Base-by-base conservation (phyloP, 257 asterid genomes). In the Knoxia roxburghii region DNA sequence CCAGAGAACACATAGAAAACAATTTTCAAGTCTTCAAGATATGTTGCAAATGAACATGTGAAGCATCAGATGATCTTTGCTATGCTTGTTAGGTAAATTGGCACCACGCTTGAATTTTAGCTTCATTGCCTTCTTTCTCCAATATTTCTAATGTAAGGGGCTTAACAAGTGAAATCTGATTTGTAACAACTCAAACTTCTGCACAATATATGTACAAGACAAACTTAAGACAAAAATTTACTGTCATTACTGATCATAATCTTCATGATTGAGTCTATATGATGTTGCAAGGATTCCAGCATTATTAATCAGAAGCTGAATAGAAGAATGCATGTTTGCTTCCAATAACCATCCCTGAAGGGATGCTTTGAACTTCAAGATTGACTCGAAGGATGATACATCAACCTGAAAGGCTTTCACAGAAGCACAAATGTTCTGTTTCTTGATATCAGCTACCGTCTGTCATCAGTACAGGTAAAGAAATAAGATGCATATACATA, bases 241-340 rank as follows among this genome's bases (percentile, higher is more conserved):
- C 70, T 72, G 73, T 61, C 74, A 32, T 89, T 81, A 92, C 96
- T 79, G 71, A 74, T 92, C 97, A 64, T 75, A 87, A 69, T 86
- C 91, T 78, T 90, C 88, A 53, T 80, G 68, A 50, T 89, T 86
- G 79, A 80, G 35, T 82, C 97, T 83, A 71, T 68, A 17, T 21
- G 95, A 83, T 49, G 94, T 89, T 57, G 97, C 94, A 50, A 92
- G 77, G 77, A 89, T 85, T 69, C 97, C 98, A 68, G 96, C 97
- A 79, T 92, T 87, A 83, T 92, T 92, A 80, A 92, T 83, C 73
- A 92, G 80, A 69, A 92, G 79, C 69, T 92, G 98, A 78, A 89
- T 66, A 65, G 97, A 92, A 54, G 78, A 63, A 78, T 92, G 94
- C 84, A 87, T 64, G 72, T 81, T 72, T 50, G 91, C 87, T 73